Percentiles rank a stretch among this genome's conserved stretches.
Evolutionary conservation across 495 filamentous ascomycete genomes (phyloP).

Genomic region (Penicillium paradoxum): DNA sequence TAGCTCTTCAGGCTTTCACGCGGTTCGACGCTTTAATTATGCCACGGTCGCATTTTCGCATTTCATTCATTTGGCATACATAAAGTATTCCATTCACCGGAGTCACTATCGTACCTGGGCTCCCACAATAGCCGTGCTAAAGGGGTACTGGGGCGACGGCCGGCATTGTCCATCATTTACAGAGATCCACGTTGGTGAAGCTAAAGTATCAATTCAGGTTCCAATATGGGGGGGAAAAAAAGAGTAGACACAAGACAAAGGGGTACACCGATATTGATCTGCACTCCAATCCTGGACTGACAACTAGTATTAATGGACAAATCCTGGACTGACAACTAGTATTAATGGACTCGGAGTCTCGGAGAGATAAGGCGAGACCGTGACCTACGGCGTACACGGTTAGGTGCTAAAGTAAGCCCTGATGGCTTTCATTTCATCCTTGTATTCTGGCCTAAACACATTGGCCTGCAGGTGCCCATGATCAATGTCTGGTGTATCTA

Average conservation of each 20-base stretch:
- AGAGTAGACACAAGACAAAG: background rate
- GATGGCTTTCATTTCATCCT: background rate
- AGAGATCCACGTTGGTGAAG: background rate
- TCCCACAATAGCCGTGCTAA: constrained; percentile 37
- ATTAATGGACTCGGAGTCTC: background rate
- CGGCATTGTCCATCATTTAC: constrained; percentile 12
- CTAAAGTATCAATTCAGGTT: too few relatives aligned
- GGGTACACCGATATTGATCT: constrained; percentile 1
- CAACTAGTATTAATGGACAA: too few relatives aligned
- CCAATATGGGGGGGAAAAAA: too few relatives aligned
- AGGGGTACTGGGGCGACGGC: constrained; percentile 13
- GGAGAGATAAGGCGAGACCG: background rate
- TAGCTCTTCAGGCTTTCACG: background rate
- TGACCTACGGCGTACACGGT: background rate
- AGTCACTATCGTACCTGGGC: constrained; percentile 24
- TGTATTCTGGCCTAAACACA: background rate
- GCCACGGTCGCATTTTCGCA: constrained; percentile 13
- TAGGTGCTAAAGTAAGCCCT: background rate
- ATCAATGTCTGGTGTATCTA: background rate
- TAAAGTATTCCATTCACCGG: background rate
- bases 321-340: background rate
- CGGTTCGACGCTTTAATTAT: background rate
- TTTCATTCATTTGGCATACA: background rate
- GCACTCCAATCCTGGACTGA: background rate
- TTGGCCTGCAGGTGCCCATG: constrained; percentile 7